Percentiles rank a stretch among this genome's conserved stretches.
These are phyloP conservation scores for Fusarium protoensiforme DNA, from an alignment of 2,329 filamentous ascomycete genomes.

Conservation along the genomic window DNA sequence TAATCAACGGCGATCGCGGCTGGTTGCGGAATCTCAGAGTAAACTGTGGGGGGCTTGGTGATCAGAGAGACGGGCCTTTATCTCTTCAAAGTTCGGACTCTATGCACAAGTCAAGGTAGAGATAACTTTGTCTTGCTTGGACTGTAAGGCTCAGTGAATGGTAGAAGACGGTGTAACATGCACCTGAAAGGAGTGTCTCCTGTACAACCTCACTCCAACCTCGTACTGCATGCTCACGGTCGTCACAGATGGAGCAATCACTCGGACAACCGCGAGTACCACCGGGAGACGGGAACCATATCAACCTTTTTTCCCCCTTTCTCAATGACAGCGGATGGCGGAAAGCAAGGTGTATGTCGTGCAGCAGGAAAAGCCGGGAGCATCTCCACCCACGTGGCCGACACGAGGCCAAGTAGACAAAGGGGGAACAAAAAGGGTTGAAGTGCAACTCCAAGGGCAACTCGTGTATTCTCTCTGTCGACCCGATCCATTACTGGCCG, in stretches of 20 bases:
- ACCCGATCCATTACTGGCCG: background rate
- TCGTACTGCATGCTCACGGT: constrained; percentile 2
- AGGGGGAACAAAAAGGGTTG: background rate
- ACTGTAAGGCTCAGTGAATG: background rate
- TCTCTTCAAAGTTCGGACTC: background rate
- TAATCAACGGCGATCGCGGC: constrained; percentile 20
- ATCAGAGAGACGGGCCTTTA: constrained; percentile 12
- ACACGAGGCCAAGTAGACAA: constrained; percentile 13
- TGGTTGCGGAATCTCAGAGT: constrained; percentile 2
- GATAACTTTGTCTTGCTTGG: background rate
- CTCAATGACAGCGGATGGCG: background rate
- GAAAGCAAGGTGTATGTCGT: constrained; percentile 16
- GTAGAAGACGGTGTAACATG: background rate
- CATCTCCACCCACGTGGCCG: constrained; percentile 15
- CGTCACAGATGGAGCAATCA: background rate
- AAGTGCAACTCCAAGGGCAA: background rate
- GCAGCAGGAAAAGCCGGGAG: constrained; percentile 5
- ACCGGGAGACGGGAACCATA: background rate
- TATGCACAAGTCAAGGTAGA: constrained; percentile 1
- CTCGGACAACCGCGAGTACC: background rate
- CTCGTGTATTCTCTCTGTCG: background rate
- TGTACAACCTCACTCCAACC: background rate
- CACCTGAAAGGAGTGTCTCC: background rate
- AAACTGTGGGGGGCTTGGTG: constrained; percentile 6
- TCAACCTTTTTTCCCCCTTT: background rate